Base-by-base conservation (phyloP, 1,284 basidiomycete genomes). In the Hymenochaete sp. region DNA sequence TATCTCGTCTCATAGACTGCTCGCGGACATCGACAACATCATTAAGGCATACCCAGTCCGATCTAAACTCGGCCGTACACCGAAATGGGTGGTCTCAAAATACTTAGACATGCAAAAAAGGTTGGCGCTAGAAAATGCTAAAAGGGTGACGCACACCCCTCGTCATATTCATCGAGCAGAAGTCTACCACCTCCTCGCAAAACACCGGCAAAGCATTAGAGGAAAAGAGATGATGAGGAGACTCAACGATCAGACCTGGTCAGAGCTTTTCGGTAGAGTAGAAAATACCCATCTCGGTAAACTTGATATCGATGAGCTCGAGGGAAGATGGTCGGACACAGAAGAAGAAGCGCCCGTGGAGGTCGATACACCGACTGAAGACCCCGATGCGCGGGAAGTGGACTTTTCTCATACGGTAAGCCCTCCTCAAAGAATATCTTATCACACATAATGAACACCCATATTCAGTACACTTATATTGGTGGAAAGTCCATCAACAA, bases 101-200 rank as follows among this genome's bases (percentile, higher is more conserved):
- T 45, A 49, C 32, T 26, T 49, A 13, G 24, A 38, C 8, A 19
- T 11, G 6, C 36, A 47, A 22, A 3, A 6, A 4, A 22, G 42
- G 24, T 31, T 28, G 16, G 35, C n/a, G 18, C 4, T 24, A 11
- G 26, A 9, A 19, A 24, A n/a, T 7, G 22, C 11, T 7, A 10
- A 26, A 21, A 22, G 26, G 18, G 18, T 24, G 28, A 26, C 35
- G 13, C 38, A 32, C 32, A 29, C 31, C n/a, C 28, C 29, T 6
- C 36, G 47, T 10, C 42, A 3, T 25, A 35, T 49, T 8, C 42
- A 49, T 40, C 47, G 47, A 21, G 28, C 38, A 11, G 47, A 49
- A 26, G 32, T 45, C 9, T 49, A 49, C 27, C 24, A 35, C 9
- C 13, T 41, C 14, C 31, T 49, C n/a, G 47, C 28, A 8, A 21